These are phyloP conservation scores for Blastobotrys americana DNA, from an alignment of 805 yeast genomes.

Conservation along the genomic window DNA sequence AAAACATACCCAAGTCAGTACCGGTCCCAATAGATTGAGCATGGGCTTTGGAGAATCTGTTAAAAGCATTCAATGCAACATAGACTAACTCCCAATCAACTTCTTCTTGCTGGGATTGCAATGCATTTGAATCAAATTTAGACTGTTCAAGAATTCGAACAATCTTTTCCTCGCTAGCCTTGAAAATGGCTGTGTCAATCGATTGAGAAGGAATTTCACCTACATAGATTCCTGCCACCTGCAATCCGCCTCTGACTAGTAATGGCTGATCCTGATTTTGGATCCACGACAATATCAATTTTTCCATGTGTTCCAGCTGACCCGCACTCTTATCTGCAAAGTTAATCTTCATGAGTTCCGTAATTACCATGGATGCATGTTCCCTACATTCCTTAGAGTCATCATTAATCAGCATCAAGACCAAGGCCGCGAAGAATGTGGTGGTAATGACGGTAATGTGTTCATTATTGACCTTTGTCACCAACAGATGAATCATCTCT, in stretches of 20 bases:
- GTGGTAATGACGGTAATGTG: slow-evolving; percentile 36
- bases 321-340: slow-evolving; percentile 13
- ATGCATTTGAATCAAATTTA: slow-evolving; percentile 35
- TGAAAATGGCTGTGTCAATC: slow-evolving; percentile 38
- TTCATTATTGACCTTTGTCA: slow-evolving; percentile 56
- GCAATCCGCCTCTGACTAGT: slow-evolving; percentile 66
- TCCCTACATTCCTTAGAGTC: slow-evolving; percentile 74
- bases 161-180: slow-evolving; percentile 33
- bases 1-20: no score
- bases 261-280: slow-evolving; percentile 43
- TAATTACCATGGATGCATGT: slow-evolving; percentile 61
- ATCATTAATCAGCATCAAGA: slow-evolving; percentile 72
- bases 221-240: slow-evolving; percentile 57
- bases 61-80: slow-evolving; percentile 47
- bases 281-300: slow-evolving; percentile 55
- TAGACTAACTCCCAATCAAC: slow-evolving; percentile 76
- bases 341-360: slow-evolving; percentile 46
- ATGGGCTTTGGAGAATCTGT: slow-evolving; percentile 28
- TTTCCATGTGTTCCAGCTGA: slow-evolving; percentile 31
- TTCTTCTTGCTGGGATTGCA: slow-evolving; percentile 24
- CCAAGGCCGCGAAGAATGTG: slow-evolving; percentile 76
- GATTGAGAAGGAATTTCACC: slow-evolving; percentile 40
- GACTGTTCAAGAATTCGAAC: slow-evolving; percentile 32
- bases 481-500: slow-evolving; percentile 70
- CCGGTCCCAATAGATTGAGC: slow-evolving; percentile 19